Evolutionary conservation across 2,329 filamentous ascomycete species (phyloP).

Genomic region (Arthrobotrys pseudoclavata): DNA sequence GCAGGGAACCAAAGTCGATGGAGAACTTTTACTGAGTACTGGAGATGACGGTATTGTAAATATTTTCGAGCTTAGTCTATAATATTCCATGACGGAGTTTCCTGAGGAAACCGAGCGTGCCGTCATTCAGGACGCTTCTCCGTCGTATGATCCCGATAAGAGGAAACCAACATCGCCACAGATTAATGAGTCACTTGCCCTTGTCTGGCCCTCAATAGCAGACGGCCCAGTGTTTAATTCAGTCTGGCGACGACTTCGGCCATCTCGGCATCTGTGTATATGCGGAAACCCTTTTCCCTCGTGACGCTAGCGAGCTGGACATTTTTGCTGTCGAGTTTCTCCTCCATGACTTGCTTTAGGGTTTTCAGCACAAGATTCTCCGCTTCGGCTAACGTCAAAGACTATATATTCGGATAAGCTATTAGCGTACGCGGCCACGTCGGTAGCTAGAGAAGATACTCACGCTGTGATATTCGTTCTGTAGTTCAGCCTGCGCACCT

Average conservation of each 20-base stretch:
- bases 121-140: background rate
- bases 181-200: background rate
- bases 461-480: conserved; percentile 97
- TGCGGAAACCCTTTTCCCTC: conserved; percentile 96
- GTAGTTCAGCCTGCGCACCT: conserved; percentile 95
- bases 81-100: background rate
- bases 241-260: conserved; percentile 88
- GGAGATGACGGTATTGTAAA: conserved; percentile 91
- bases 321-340: conserved; percentile 99
- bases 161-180: background rate
- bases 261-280: conserved; percentile 99
- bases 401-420: conserved; percentile 71
- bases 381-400: conserved; percentile 89
- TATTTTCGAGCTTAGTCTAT: conserved; percentile 76
- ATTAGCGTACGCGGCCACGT: conserved; percentile 60
- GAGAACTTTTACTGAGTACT: conserved; percentile 87
- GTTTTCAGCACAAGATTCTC: conserved; percentile 97
- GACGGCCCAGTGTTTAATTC: conserved; percentile 19
- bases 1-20: conserved; percentile 71
- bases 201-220: background rate
- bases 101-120: background rate
- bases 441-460: conserved; percentile 39
- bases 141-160: background rate
- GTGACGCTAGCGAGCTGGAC: conserved; percentile 98
- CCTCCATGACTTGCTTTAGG: conserved; percentile 99